Evolutionary conservation across 108 stramenopile genomes (phyloP).

Genomic region (Cyclotella choctawhatcheeana): DNA sequence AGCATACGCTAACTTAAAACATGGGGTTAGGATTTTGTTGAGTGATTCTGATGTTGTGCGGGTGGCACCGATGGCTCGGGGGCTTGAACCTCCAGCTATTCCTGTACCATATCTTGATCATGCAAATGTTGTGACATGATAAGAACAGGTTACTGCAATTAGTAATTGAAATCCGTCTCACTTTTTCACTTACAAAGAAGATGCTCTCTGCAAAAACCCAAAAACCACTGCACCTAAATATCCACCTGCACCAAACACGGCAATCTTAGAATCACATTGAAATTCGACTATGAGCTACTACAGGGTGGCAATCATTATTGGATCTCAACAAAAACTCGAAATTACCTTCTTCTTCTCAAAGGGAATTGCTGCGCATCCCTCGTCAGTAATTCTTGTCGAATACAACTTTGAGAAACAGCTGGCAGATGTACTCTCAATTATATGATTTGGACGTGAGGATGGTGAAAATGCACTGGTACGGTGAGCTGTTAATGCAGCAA

Average conservation of each 20-base stretch:
- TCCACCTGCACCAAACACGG: constrained; percentile 80
- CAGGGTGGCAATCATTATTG: background rate
- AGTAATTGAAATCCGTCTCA: no score
- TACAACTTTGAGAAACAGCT: background rate
- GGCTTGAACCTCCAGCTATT: constrained; percentile 54
- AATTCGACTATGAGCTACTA: background rate
- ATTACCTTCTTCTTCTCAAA: constrained; percentile 62
- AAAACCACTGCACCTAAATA: constrained; percentile 70
- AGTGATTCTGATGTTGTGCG: constrained; percentile 53
- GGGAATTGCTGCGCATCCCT: constrained; percentile 70
- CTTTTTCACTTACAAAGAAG: constrained; percentile 41
- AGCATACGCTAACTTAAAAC: constrained; percentile 74
- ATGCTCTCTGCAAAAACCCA: constrained; percentile 82
- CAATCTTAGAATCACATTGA: constrained; percentile 40
- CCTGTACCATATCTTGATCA: constrained; percentile 72
- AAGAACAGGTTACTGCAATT: no score
- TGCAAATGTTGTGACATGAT: background rate
- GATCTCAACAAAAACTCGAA: background rate
- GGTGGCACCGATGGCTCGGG: constrained; percentile 68
- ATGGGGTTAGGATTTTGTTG: constrained; percentile 60
- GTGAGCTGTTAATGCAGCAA: constrained; percentile 7
- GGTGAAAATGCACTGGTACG: background rate
- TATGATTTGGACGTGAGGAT: background rate
- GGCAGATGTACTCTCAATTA: background rate
- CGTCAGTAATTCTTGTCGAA: background rate